These are phyloP conservation scores for Castanopsis chinensis DNA, from an alignment of 306 rosid genomes.

Conservation along the genomic window DNA sequence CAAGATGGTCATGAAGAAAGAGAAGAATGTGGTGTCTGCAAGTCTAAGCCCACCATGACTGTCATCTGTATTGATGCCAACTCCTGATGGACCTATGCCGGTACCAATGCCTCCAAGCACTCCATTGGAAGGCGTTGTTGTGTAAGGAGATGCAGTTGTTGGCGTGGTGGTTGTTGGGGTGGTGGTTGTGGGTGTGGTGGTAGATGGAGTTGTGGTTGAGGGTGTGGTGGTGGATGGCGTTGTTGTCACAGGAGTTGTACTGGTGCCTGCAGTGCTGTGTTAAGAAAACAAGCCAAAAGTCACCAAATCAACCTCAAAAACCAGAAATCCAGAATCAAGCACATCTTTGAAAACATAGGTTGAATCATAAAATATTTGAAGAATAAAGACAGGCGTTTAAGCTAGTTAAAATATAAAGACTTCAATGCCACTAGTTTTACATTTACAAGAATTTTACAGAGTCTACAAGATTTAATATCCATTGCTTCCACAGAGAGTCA, in stretches of 20 bases:
- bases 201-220: background rate
- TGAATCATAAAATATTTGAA: background rate
- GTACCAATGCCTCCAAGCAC: slow-evolving; percentile 72
- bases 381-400: background rate
- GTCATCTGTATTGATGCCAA: slow-evolving; percentile 64
- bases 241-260: slow-evolving; percentile 31
- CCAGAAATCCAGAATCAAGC: background rate
- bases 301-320: slow-evolving; percentile 3
- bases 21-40: slow-evolving; percentile 13
- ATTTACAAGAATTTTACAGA: too few relatives aligned
- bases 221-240: slow-evolving; percentile 32
- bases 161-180: slow-evolving; percentile 27
- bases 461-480: background rate
- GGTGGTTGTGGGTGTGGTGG: slow-evolving; percentile 30
- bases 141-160: slow-evolving; percentile 23
- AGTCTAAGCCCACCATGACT: slow-evolving; percentile 52
- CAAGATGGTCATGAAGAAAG: slow-evolving; percentile 26
- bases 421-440: background rate
- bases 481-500: background rate
- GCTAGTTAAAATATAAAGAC: background rate
- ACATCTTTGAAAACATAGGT: slow-evolving; percentile 1
- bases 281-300: background rate
- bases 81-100: slow-evolving; percentile 71
- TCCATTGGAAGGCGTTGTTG: slow-evolving; percentile 42
- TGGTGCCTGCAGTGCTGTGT: slow-evolving; percentile 49